Percentiles rank a stretch among this genome's conserved stretches.
phyloP scores from a whole-genome alignment of 1,139 yeast genomes.

The Candida tetrigidarum region DNA sequence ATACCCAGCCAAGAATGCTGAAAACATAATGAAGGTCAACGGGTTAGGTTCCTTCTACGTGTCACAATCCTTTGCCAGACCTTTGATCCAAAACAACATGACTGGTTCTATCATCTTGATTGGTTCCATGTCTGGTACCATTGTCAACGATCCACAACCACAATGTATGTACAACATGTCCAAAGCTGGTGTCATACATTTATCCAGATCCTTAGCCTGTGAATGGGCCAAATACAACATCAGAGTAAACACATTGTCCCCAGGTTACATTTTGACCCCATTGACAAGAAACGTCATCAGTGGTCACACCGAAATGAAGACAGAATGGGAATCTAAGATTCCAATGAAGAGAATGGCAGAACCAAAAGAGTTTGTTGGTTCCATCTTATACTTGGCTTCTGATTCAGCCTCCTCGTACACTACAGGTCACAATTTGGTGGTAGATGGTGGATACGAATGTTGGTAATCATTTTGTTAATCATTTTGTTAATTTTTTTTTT shows the following conservation, averaged over 20 bases:
- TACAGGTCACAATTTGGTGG: conserved; percentile 55
- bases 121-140: conserved; percentile 55
- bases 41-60: conserved; percentile 78
- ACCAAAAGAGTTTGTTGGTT: conserved; percentile 54
- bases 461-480: conserved; percentile 24
- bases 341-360: conserved; percentile 58
- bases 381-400: conserved; percentile 51
- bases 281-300: conserved; percentile 51
- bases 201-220: conserved; percentile 52
- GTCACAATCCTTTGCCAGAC: conserved; percentile 62
- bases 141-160: conserved; percentile 56
- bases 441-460: conserved; percentile 53
- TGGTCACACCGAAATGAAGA: conserved; percentile 51
- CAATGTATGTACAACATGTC: conserved; percentile 56
- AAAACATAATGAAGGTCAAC: conserved; percentile 70
- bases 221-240: conserved; percentile 57
- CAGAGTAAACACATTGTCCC: conserved; percentile 51
- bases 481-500: too few relatives aligned
- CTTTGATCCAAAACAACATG: conserved; percentile 62
- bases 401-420: conserved; percentile 50
- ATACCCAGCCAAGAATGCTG: conserved; percentile 74
- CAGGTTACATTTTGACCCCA: conserved; percentile 54
- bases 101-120: conserved; percentile 49
- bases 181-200: conserved; percentile 54
- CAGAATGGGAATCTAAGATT: conserved; percentile 51